phyloP scores from a whole-genome alignment of 2,329 filamentous ascomycete genomes.

The Aspergillus ruber region DNA sequence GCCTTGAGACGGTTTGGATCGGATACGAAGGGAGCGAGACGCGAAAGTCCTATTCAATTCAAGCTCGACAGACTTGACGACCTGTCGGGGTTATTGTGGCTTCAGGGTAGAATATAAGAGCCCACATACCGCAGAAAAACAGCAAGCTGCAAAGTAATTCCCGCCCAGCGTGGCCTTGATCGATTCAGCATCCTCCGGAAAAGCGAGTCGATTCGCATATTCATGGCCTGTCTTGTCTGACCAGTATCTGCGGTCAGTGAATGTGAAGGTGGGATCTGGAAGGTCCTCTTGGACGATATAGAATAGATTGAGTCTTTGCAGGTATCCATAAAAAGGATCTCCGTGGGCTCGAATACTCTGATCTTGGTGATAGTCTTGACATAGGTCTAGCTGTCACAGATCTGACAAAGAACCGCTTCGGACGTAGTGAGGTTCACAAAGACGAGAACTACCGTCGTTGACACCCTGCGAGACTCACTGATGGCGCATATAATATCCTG shows the following conservation, averaged over 20 bases:
- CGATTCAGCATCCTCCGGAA: constrained; percentile 70
- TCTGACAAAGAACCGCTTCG: constrained; percentile 79
- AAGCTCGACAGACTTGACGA: constrained; percentile 71
- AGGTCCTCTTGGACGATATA: constrained; percentile 68
- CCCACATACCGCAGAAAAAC: constrained; percentile 68
- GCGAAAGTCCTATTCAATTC: constrained; percentile 63
- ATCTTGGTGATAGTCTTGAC: constrained; percentile 83
- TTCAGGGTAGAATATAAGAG: not conserved
- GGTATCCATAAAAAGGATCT: constrained; percentile 70
- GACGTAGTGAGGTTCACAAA: constrained; percentile 82
- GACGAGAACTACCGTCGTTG: constrained; percentile 75
- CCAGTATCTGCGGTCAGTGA: constrained; percentile 74
- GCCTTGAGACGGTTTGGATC: constrained; percentile 80
- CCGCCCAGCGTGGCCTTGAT: constrained; percentile 72
- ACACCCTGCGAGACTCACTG: constrained; percentile 78
- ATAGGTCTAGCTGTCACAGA: constrained; percentile 89
- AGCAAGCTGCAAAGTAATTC: constrained; percentile 82
- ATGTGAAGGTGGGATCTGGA: constrained; percentile 53
- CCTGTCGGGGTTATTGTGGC: constrained; percentile 45
- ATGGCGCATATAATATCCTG: constrained; percentile 83
- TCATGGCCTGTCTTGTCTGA: constrained; percentile 71
- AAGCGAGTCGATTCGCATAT: constrained; percentile 71
- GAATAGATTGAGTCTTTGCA: constrained; percentile 70
- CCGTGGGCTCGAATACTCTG: constrained; percentile 68
- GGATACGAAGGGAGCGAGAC: constrained; percentile 74